These are phyloP conservation scores for Sclerotinia subarctica DNA, from an alignment of 2,329 filamentous ascomycete species.

Conservation along the genomic window DNA sequence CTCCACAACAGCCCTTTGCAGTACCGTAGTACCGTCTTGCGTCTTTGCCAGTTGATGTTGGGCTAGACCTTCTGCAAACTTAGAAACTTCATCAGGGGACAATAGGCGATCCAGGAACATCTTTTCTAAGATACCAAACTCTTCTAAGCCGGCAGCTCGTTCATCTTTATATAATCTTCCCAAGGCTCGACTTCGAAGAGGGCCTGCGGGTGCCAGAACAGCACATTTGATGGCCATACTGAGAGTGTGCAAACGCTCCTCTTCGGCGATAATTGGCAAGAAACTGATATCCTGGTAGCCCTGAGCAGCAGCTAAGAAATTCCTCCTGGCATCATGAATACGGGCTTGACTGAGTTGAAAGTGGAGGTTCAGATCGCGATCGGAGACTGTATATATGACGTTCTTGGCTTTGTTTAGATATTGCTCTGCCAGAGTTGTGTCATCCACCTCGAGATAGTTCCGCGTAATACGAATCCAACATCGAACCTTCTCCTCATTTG, in stretches of 20 bases:
- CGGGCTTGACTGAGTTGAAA: slow-evolving; percentile 91
- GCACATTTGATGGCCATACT: slow-evolving; percentile 87
- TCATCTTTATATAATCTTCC: slow-evolving; percentile 93
- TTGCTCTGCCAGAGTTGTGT: slow-evolving; percentile 77
- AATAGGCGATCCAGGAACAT: slow-evolving; percentile 92
- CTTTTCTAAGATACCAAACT: slow-evolving; percentile 90
- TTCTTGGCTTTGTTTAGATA: slow-evolving; percentile 96
- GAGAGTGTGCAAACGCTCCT: slow-evolving; percentile 81
- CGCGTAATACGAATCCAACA: slow-evolving; percentile 94
- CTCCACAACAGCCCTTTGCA: slow-evolving; percentile 90
- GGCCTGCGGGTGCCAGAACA: slow-evolving; percentile 87
- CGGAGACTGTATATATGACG: slow-evolving; percentile 73
- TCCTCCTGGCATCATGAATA: slow-evolving; percentile 85
- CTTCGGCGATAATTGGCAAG: slow-evolving; percentile 73
- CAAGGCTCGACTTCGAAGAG: slow-evolving; percentile 73
- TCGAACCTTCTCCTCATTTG: slow-evolving; percentile 74
- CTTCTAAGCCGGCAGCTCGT: slow-evolving; percentile 67
- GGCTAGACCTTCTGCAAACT: slow-evolving; percentile 75
- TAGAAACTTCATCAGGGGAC: slow-evolving; percentile 74
- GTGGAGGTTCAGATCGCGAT: slow-evolving; percentile 72
- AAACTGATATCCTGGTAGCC: slow-evolving; percentile 87
- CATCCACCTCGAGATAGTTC: slow-evolving; percentile 90
- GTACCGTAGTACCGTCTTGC: slow-evolving; percentile 85
- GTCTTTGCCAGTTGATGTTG: slow-evolving; percentile 90
- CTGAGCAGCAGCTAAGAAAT: slow-evolving; percentile 82